phyloP scores from a whole-genome alignment of 2,329 filamentous ascomycete species.

The Penicillium sp. region DNA sequence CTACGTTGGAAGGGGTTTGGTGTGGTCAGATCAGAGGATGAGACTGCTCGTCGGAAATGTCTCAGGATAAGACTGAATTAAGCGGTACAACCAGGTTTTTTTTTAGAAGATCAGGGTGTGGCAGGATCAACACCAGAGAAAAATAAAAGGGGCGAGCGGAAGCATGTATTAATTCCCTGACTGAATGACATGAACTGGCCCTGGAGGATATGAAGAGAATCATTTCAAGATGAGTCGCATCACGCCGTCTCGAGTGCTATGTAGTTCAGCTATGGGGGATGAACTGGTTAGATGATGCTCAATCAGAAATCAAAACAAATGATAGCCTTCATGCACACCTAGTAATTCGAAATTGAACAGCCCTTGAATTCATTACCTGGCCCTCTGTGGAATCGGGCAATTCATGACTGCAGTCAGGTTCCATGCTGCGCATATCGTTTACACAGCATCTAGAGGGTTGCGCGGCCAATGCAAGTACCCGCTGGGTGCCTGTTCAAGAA shows the following conservation, averaged over 20 bases:
- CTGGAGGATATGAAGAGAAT: neutral
- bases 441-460: neutral
- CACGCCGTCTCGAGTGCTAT: too few species aligned
- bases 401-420: neutral
- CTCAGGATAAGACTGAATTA: neutral
- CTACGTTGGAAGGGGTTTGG: neutral
- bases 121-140: neutral
- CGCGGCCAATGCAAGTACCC: constrained; percentile 1
- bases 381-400: neutral
- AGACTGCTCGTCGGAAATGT: neutral
- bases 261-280: neutral
- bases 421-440: neutral
- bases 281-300: neutral
- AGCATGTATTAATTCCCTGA: neutral
- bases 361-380: neutral
- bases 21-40: neutral
- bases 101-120: neutral
- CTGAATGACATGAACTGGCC: neutral
- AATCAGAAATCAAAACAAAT: neutral
- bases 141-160: neutral
- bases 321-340: neutral
- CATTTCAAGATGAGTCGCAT: neutral
- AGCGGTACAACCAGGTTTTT: neutral
- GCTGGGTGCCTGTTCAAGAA: neutral
- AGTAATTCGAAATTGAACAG: neutral